phyloP scores from a whole-genome alignment of 371 early-diverging fungal species.

The Saksenaea vasiformis region DNA sequence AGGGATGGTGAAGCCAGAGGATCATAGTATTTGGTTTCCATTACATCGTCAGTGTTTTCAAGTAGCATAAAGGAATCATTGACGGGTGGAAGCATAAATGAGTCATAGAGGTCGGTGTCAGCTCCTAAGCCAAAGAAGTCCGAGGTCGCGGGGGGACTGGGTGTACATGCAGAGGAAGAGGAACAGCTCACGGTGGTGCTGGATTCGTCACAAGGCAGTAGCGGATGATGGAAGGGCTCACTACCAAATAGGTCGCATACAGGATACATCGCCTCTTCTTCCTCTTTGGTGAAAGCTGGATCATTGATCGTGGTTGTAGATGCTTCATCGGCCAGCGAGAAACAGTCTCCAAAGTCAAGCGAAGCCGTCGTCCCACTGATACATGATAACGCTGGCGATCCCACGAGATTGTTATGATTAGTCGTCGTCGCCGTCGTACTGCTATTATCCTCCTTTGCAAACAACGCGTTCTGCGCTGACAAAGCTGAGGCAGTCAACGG shows the following conservation, averaged over 20 bases:
- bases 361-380: conserved; percentile 37
- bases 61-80: conserved; percentile 19
- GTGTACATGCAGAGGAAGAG: conserved; percentile 27
- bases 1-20: conserved; percentile 21
- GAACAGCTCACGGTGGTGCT: conserved; percentile 17
- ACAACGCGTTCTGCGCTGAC: conserved; percentile 44
- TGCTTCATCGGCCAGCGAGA: conserved; percentile 47
- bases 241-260: conserved; percentile 12
- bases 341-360: conserved; percentile 44
- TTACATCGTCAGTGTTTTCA: conserved; percentile 8
- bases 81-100: conserved; percentile 40
- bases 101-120: conserved; percentile 29
- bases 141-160: conserved; percentile 30
- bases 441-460: conserved; percentile 17
- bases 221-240: conserved; percentile 4
- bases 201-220: conserved; percentile 23
- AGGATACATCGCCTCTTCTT: conserved; percentile 8
- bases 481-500: conserved; percentile 24
- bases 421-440: no score
- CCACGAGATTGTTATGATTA: not conserved
- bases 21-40: conserved; percentile 13
- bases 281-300: conserved; percentile 6
- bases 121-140: conserved; percentile 21
- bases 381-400: conserved; percentile 26
- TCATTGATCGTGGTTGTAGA: conserved; percentile 5